These are phyloP conservation scores for Jasminum sambac DNA, from an alignment of 257 asterid species.

Conservation along the genomic window DNA sequence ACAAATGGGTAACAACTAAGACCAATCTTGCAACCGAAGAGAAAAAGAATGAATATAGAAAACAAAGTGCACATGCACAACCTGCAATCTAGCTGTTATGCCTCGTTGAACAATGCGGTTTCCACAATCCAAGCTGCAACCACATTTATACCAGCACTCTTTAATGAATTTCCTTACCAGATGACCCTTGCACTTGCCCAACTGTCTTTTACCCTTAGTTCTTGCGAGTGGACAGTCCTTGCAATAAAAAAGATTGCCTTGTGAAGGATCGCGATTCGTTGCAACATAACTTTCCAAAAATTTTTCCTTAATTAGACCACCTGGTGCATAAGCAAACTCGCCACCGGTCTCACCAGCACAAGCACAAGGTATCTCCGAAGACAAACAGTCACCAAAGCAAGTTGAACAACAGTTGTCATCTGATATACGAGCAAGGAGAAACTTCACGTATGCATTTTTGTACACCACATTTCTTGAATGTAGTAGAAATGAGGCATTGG, in stretches of 20 bases:
- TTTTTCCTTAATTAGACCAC: slow-evolving; percentile 49
- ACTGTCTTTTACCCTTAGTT: slow-evolving; percentile 28
- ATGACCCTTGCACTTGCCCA: slow-evolving; percentile 61
- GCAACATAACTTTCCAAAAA: slow-evolving; percentile 46
- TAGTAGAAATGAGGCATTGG: slow-evolving; percentile 45
- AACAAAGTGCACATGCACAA: slow-evolving; percentile 24
- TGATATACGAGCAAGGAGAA: slow-evolving; percentile 47
- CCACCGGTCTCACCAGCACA: slow-evolving; percentile 61
- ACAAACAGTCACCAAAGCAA: slow-evolving; percentile 56
- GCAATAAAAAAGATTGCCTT: slow-evolving; percentile 42
- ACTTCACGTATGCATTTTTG: slow-evolving; percentile 41
- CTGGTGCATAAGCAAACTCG: slow-evolving; percentile 54
- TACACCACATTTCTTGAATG: slow-evolving; percentile 36
- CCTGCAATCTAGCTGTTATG: slow-evolving; percentile 64
- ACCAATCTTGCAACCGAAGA: not conserved
- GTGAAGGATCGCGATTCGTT: slow-evolving; percentile 35
- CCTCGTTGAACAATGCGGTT: slow-evolving; percentile 75
- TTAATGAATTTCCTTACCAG: slow-evolving; percentile 56
- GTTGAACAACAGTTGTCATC: slow-evolving; percentile 55
- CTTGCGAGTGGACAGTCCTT: slow-evolving; percentile 66
- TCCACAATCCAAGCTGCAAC: slow-evolving; percentile 63
- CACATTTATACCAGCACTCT: slow-evolving; percentile 82
- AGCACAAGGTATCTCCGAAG: slow-evolving; percentile 48
- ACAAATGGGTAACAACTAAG: not conserved
- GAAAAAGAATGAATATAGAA: slow-evolving; percentile 11